Evolutionary conservation across 352 stramenopile genomes (phyloP), one percentile per base, ranked within the genome.

Genomic region (Pythium dissimile): DNA sequence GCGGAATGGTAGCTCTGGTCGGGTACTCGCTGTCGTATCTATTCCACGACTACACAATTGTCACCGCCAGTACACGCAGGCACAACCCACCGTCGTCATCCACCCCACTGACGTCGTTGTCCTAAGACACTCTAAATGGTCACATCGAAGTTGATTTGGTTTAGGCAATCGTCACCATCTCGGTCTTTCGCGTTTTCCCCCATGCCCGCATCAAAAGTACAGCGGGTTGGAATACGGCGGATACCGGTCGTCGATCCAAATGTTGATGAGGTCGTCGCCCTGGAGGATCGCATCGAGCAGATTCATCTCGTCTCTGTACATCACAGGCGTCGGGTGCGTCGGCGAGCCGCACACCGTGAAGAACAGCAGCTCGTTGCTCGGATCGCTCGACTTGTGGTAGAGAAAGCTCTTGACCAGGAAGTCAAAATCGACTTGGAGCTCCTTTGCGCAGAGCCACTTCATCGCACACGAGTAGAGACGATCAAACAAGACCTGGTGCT

Each of bases 191-290:
- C 20, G 18, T 53, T 23, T 24, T 15, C 42, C 42, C 31, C 7
- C 20, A 42, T 41, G 38, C 18, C 11, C n/a, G 2, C 1, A 11
- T 62, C 35, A 63, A 53, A 86, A 88, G 62, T 88, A 86, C 30
- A 90, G 54, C 16, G 75, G 77, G 30, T 86, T 90, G 26, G 77
- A 72, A 49, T 89, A 91, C 3, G 73, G 79, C 10, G 75, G 82
- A 54, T 88, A 86, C 15, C 71, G 66, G 28, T 84, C 73, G 49
- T 91, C 79, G 51, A 91, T 85, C 76, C 79, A 89, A 53, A 85
- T 77, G 37, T 86, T 89, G 27, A 84, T 58, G 27, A 91, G 54
- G 46, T 88, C 79, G 54, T 93, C 80, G 24, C 78, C 62, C 20
- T 90, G 73, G 32, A 89, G 50, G 24, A 91, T 77, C 38, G 88